Conservation (phyloP, 2,329 filamentous ascomycete genomes). For the Stagonosporopsis cucurbitacearum region DNA sequence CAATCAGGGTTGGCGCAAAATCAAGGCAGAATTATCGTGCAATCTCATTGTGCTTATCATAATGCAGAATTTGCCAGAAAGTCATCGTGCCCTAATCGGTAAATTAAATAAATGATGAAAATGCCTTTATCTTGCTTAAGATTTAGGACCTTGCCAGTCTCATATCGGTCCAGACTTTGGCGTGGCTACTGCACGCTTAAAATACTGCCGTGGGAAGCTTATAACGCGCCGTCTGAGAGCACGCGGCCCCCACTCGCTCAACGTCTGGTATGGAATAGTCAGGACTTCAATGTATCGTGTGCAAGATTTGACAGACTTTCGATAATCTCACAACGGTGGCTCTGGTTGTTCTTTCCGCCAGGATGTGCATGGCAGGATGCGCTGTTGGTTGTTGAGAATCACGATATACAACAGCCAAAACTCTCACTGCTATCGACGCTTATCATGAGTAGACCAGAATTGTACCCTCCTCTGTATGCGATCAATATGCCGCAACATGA, state of each 20-base stretch:
- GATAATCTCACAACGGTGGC: background rate
- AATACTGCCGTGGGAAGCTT: slow-evolving; percentile 1
- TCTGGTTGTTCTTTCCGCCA: background rate
- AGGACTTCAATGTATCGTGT: slow-evolving; percentile 1
- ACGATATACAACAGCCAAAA: background rate
- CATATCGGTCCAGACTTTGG: background rate
- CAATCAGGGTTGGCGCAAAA: slow-evolving; percentile 14
- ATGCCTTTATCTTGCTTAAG: background rate
- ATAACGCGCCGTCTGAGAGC: background rate
- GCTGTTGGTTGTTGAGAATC: background rate
- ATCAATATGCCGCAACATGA: background rate
- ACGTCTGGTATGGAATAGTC: slow-evolving; percentile 6
- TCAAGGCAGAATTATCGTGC: slow-evolving; percentile 10
- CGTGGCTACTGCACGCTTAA: slow-evolving; percentile 7
- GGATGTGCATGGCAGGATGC: background rate
- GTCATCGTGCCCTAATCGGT: background rate
- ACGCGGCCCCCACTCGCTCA: background rate
- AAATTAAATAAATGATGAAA: background rate
- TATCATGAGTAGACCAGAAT: background rate
- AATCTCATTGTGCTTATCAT: slow-evolving; percentile 12
- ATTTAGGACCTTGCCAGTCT: background rate
- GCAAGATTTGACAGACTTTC: background rate
- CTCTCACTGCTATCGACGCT: background rate
- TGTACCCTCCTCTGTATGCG: background rate
- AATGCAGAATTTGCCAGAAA: slow-evolving; percentile 1